Base-by-base conservation (phyloP, 768 basidiomycete genomes). In the Asterophora lycoperdoides region DNA sequence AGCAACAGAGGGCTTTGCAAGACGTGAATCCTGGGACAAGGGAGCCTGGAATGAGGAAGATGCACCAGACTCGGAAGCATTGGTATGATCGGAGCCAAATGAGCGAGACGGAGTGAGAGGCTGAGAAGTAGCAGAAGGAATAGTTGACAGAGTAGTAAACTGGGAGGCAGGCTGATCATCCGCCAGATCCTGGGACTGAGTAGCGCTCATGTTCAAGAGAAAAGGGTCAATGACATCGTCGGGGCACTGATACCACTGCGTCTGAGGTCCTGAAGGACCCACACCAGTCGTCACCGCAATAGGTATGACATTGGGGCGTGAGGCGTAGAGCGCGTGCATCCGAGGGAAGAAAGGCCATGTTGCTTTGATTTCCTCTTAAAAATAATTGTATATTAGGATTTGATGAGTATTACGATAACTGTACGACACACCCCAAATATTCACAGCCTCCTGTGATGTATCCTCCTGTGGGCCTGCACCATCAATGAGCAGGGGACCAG, bases 261-360 rank as follows among this genome's bases (percentile, higher is more conserved):
- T 59, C 36, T 55, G 38, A 1, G 18, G 41, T 3, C 65, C 65
- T 33, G 48, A 1, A 4, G 65, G 65, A 9, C 65, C 60, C 30
- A 65, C 41, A 6, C 52, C 60, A 48, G 66, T 68, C 1, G 60
- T 63, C 8, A 66, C 26, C 15, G 47, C 54, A 53, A 61, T 58
- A 6, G 64, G 64, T 1, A 42, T 57, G 9, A 58, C 54, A 52
- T 61, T 68, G 0, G 64, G 62, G 17, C 59, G 54, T 6, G 53
- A 33, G 5, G 44, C 48, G 39, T 63, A 50, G 41, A 46, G 20
- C 5, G n/a, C 6, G 17, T 46, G 45, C 10, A 46, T 9, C 20
- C 8, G 2, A 8, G 34, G 17, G 15, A 39, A 46, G 23, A 37
- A 36, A 7, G 36, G 15, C 10, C 10, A 46, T 10, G 13, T 36